These are phyloP conservation scores for Backusella circina DNA, from an alignment of 192 early-diverging fungal genomes.

Conservation along the genomic window DNA sequence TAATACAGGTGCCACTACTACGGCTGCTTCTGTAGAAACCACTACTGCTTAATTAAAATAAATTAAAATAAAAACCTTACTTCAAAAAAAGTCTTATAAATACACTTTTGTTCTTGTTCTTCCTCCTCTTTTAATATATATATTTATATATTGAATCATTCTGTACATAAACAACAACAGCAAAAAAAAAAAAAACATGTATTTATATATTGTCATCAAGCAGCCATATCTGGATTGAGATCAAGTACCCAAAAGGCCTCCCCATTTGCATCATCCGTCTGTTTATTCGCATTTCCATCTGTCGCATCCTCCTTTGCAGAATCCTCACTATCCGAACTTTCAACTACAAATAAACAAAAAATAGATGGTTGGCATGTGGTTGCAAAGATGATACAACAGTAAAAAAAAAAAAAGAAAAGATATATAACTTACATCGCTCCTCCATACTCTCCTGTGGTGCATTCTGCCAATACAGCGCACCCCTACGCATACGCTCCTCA, in stretches of 20 bases:
- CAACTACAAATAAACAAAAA: constrained; percentile 12
- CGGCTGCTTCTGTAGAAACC: not conserved
- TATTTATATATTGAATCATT: not conserved
- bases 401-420: too few species aligned
- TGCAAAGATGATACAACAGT: too few species aligned
- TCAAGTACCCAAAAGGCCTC: constrained; percentile 35
- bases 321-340: constrained; percentile 32
- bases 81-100: too few species aligned
- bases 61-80: too few species aligned
- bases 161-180: not conserved
- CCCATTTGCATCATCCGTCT: constrained; percentile 13
- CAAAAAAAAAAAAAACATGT: not conserved
- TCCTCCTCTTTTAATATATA: too few species aligned
- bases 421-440: constrained; percentile 26
- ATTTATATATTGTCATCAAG: not conserved
- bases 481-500: constrained; percentile 49
- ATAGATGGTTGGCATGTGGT: not conserved
- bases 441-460: constrained; percentile 32
- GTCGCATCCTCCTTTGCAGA: constrained; percentile 21
- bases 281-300: constrained; percentile 15
- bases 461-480: constrained; percentile 48
- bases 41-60: too few species aligned
- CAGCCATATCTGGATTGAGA: constrained; percentile 39
- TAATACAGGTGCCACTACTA: not conserved
- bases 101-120: too few species aligned